These are phyloP conservation scores for Cutaneotrichosporon spelunceum DNA, from an alignment of 1,284 basidiomycete genomes.

Conservation along the genomic window DNA sequence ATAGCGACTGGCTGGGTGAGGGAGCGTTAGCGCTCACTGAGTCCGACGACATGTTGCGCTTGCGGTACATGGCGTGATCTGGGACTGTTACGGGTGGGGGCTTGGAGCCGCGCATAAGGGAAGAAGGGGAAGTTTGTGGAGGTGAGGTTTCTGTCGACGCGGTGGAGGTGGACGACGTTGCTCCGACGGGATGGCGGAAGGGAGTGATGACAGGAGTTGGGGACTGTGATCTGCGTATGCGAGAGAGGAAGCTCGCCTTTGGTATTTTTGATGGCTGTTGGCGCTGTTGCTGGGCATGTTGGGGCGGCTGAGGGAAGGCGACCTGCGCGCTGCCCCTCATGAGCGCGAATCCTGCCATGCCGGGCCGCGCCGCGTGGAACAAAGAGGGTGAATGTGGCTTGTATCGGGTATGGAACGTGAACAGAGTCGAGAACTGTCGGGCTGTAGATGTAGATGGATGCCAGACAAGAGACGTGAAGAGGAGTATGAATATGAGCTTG, in stretches of 20 bases:
- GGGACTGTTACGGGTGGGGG: background rate
- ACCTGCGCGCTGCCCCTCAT: conserved; percentile 17
- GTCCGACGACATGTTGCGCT: background rate
- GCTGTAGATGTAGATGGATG: background rate
- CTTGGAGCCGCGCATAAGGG: background rate
- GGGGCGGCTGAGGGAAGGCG: conserved; percentile 12
- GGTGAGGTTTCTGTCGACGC: background rate
- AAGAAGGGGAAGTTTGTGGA: background rate
- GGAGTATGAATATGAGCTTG: background rate
- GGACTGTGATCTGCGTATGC: background rate
- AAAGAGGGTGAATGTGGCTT: background rate
- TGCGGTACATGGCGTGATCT: background rate
- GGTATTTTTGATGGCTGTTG: conserved; percentile 26
- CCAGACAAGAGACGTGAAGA: background rate
- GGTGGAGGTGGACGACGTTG: background rate
- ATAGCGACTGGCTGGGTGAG: background rate
- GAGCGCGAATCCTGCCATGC: conserved; percentile 11
- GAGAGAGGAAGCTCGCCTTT: conserved; percentile 41
- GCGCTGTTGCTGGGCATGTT: background rate
- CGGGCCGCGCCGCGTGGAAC: background rate
- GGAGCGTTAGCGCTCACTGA: background rate
- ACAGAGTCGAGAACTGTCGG: no score
- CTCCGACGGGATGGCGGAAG: background rate
- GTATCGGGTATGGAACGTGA: background rate
- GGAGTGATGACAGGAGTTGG: conserved; percentile 5